These are phyloP conservation scores for Termitomyces heimii DNA, from an alignment of 768 basidiomycete genomes.

Conservation along the genomic window DNA sequence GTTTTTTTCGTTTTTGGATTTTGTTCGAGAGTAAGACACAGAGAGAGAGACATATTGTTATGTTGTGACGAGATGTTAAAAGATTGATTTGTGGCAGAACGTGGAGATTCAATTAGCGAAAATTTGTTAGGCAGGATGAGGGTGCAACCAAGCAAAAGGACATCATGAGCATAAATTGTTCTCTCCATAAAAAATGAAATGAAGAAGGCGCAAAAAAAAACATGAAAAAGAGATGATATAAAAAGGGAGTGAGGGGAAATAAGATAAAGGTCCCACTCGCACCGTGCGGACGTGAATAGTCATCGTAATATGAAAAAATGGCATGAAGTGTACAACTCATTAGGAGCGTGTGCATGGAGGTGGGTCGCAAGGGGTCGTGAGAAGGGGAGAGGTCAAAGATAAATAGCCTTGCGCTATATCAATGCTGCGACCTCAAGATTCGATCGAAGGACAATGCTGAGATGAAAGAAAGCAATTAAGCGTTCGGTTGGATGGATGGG, in stretches of 20 bases:
- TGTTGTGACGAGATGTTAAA: not conserved
- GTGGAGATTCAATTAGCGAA: conserved; percentile 6
- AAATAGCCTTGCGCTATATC: conserved; percentile 33
- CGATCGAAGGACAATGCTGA: conserved; percentile 63
- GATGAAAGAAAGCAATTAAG: conserved; percentile 24
- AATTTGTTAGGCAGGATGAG: not conserved
- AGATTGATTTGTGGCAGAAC: conserved; percentile 1
- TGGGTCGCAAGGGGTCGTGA: not conserved
- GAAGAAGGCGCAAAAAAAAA: no score
- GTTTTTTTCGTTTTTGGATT: not conserved
- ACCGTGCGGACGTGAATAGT: conserved; percentile 8
- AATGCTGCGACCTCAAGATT: conserved; percentile 63
- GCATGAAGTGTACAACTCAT: conserved; percentile 8
- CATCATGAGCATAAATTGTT: conserved; percentile 18
- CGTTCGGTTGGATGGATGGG: conserved; percentile 19
- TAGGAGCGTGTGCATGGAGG: not conserved
- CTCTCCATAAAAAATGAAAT: conserved; percentile 13
- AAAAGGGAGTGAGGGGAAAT: conserved; percentile 5
- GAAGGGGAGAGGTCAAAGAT: not conserved
- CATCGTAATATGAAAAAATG: conserved; percentile 5
- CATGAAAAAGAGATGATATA: not conserved
- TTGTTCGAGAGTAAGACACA: not conserved
- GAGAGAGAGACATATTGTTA: not conserved
- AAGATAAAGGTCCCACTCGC: conserved; percentile 15
- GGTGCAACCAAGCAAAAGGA: conserved; percentile 18